Conservation (phyloP, 2,329 filamentous ascomycete species). For the Pseudogymnoascus sp. region DNA sequence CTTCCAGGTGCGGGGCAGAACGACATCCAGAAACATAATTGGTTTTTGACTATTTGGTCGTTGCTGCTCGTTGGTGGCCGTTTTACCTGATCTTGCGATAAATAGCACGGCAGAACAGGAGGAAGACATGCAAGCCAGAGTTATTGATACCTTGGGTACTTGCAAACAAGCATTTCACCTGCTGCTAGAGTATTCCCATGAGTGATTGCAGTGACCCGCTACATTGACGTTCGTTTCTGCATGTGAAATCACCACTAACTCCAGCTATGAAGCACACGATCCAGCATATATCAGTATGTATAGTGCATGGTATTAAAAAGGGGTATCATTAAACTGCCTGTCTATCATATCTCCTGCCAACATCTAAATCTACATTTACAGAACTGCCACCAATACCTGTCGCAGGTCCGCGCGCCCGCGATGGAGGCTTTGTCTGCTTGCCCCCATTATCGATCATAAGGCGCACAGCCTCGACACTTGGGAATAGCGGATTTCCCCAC, state of each 20-base stretch:
- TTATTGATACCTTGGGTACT: neutral
- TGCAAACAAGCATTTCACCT: neutral
- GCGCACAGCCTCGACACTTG: constrained; percentile 1
- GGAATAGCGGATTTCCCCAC: constrained; percentile 13
- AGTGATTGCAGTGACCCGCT: neutral
- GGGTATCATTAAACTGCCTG: constrained; percentile 6
- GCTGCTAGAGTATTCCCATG: neutral
- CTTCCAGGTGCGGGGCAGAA: neutral
- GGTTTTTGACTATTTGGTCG: neutral
- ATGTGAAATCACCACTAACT: neutral
- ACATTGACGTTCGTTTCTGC: neutral
- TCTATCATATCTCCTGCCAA: neutral
- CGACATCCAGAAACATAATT: neutral
- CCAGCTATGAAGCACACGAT: neutral
- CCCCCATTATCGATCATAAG: neutral
- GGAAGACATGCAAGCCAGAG: neutral
- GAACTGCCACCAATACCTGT: neutral
- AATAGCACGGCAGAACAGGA: neutral
- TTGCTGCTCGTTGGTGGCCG: neutral
- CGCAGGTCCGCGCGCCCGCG: neutral
- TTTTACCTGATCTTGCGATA: constrained; percentile 2
- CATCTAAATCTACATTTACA: neutral
- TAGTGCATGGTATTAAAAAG: neutral
- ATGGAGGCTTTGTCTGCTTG: neutral
- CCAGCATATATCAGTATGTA: neutral